Conservation (phyloP, 129 eudicot genomes). For the Artemisia argyi region DNA sequence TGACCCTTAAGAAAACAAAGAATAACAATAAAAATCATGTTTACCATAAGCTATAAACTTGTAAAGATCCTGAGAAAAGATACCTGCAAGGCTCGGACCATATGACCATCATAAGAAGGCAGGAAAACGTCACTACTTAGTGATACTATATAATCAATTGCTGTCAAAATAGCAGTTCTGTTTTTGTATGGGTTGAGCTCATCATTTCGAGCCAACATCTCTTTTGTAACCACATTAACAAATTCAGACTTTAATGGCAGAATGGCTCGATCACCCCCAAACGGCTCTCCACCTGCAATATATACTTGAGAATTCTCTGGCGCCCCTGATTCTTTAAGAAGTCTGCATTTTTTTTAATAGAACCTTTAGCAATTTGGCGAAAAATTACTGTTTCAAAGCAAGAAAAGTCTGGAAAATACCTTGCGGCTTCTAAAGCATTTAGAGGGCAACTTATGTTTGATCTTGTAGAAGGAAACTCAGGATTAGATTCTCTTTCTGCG, state of each 20-base stretch:
- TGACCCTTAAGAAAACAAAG: conserved; percentile 48
- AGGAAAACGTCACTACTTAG: conserved; percentile 66
- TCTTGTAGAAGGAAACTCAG: conserved; percentile 42
- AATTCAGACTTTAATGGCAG: conserved; percentile 41
- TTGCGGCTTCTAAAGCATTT: conserved; percentile 49
- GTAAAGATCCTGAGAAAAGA: neutral
- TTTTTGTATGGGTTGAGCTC: conserved; percentile 50
- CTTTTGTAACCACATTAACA: conserved; percentile 51
- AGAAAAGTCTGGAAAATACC: conserved; percentile 8
- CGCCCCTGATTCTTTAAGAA: conserved; percentile 61
- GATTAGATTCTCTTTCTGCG: conserved; percentile 35
- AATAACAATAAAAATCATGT: neutral
- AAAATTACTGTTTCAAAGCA: neutral
- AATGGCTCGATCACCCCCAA: conserved; percentile 46
- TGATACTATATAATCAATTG: conserved; percentile 65
- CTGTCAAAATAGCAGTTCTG: conserved; percentile 47
- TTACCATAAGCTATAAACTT: conserved; percentile 18
- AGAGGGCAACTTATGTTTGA: conserved; percentile 56
- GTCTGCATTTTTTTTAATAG: conserved; percentile 21
- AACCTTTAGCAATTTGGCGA: neutral
- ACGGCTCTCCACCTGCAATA: conserved; percentile 63
- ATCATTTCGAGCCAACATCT: conserved; percentile 45
- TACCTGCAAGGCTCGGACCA: conserved; percentile 72
- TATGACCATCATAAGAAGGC: conserved; percentile 62
- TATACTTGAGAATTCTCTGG: conserved; percentile 47